Evolutionary conservation across 192 early-diverging fungal genomes (phyloP), one percentile per base, ranked within the genome.

Genomic region (Umbelopsis sp.): DNA sequence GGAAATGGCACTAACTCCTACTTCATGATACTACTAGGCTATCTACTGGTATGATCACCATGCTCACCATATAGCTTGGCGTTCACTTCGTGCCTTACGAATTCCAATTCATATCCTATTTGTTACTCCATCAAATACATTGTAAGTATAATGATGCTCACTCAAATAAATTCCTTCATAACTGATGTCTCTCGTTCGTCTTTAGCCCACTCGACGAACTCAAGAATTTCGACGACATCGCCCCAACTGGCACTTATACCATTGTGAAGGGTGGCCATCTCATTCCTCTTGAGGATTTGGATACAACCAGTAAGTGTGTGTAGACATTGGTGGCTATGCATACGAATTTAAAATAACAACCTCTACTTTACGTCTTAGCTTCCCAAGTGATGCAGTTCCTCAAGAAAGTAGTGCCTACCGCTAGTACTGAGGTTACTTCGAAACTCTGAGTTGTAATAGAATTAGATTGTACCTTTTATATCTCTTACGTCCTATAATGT

Each of bases 61-160:
- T 20, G 51, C 65, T 20, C 50, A 69, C 4, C 25, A 45, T 27
- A 74, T 74, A 50, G 69, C 79, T 10, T 81, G 73, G 58, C 27
- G 75, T 16, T 49, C 72, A 1, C 48, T 86, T 30, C 45, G 41
- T 12, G 69, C 70, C 33, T 46, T 86, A 0, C n/a, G 51, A 13
- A 73, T 81, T 46, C 84, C 84, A 21, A 53, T 81, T 18, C 78
- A 80, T 16, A 74, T 83, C 37, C 45, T 86, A 12, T 66, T 55
- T 58, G 84, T 76, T 23, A 58, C 72, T 47, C 30, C 37, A 0
- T 83, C 84, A 0, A 46, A 71, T 4, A 74, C 64, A 44, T 78
- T 77, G 84, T 83, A 80, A 71, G 81, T 52, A 9, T 64, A 22
- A 11, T 22, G 49, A 44, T 16, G 21, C 8, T 23, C 18, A 44